Conservation (phyloP, 768 basidiomycete species). For the Paxillus rubicundulus region DNA sequence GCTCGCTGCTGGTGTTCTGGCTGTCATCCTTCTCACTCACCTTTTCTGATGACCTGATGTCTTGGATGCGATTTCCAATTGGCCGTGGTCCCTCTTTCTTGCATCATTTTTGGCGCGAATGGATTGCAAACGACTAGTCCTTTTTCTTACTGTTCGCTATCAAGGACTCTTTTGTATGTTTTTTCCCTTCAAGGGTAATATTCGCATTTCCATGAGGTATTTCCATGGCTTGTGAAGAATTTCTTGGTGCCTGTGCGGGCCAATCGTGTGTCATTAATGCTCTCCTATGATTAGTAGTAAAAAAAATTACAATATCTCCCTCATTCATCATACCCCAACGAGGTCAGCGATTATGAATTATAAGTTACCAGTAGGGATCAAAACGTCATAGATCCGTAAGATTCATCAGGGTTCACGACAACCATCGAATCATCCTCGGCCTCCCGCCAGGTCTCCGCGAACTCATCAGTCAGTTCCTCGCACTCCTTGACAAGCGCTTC, state of each 20-base stretch:
- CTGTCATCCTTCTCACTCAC: constrained; percentile 14
- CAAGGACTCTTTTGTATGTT: not conserved
- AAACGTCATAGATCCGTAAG: not conserved
- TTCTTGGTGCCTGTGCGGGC: no score
- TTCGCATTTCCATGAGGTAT: no score
- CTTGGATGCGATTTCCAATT: not conserved
- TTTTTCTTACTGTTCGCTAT: not conserved
- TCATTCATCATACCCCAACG: no score
- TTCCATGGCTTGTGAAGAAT: no score
- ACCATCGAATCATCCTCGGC: constrained; percentile 18
- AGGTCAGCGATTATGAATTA: no score
- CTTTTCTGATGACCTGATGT: constrained; percentile 16
- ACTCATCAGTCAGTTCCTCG: constrained; percentile 57
- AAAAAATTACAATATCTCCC: no score
- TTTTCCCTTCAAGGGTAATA: not conserved
- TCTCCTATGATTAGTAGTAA: no score
- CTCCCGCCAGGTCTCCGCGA: constrained; percentile 38
- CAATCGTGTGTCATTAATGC: no score
- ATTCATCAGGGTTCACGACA: constrained; percentile 6
- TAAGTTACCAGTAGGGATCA: not conserved
- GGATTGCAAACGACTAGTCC: not conserved
- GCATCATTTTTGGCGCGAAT: not conserved
- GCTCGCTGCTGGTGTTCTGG: constrained; percentile 12
- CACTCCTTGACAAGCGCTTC: constrained; percentile 54
- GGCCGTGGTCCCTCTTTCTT: not conserved